Percentiles rank a stretch among this genome's conserved stretches.
Conservation (phyloP, 345 rosid genomes). For the Eucalyptus leucophloia region DNA sequence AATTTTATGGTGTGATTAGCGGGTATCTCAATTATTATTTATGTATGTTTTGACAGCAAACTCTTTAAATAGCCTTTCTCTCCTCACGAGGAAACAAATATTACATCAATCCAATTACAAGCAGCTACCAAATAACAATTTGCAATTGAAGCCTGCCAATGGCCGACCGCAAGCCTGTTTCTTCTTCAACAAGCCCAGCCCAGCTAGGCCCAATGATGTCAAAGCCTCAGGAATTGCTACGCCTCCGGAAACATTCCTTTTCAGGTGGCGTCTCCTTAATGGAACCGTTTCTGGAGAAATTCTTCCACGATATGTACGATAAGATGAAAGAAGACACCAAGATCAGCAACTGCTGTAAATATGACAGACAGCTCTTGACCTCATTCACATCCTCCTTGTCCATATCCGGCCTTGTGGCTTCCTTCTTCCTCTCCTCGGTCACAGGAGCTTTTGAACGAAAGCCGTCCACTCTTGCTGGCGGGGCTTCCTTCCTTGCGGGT, state of each 20-base stretch:
- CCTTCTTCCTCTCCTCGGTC: not conserved
- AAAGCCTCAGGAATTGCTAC: not conserved
- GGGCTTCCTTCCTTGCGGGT: not conserved
- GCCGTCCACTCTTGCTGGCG: not conserved
- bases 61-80: not conserved
- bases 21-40: no score
- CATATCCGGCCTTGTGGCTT: not conserved
- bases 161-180: not conserved
- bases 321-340: not conserved
- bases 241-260: accelerated
- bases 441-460: not conserved
- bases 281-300: not conserved
- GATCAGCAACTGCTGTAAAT: not conserved
- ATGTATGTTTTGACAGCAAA: accelerated
- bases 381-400: not conserved
- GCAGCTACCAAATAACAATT: not conserved
- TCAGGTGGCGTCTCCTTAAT: not conserved
- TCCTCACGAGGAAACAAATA: not conserved
- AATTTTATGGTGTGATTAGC: not conserved
- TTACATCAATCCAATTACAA: not conserved
- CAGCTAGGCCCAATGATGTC: not conserved
- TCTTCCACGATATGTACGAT: not conserved
- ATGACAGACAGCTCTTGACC: not conserved
- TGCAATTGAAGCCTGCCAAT: not conserved
- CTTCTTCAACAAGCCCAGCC: not conserved